Conservation (phyloP, 306 rosid genomes). For the Parietaria judaica region DNA sequence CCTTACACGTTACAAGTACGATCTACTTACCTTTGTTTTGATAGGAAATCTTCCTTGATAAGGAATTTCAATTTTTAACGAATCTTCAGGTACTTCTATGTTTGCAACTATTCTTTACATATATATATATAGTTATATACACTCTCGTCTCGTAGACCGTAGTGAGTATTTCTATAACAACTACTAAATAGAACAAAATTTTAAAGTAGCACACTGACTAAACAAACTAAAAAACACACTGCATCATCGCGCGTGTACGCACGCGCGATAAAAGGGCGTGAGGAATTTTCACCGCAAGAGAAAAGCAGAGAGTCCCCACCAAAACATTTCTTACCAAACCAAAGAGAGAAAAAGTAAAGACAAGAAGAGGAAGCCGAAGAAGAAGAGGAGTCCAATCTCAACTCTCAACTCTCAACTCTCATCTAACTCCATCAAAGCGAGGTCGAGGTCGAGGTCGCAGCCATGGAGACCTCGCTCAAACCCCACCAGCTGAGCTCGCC, state of each 20-base stretch:
- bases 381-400: background rate
- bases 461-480: conserved; percentile 53
- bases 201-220: too few species aligned
- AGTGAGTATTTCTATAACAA: too few species aligned
- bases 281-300: background rate
- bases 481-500: conserved; percentile 24
- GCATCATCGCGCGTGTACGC: background rate
- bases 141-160: too few species aligned
- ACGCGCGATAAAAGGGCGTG: conserved; percentile 25
- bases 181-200: too few species aligned
- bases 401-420: conserved; percentile 1
- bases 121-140: too few species aligned
- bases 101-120: too few species aligned
- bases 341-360: background rate
- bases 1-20: too few species aligned
- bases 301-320: conserved; percentile 23
- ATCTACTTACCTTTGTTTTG: too few species aligned
- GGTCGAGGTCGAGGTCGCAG: background rate
- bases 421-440: background rate
- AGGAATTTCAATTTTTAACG: too few species aligned
- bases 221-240: too few species aligned
- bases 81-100: too few species aligned
- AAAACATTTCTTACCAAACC: conserved; percentile 46
- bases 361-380: background rate
- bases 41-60: too few species aligned